phyloP scores from a whole-genome alignment of 2,329 filamentous ascomycete species.

The Chaetothyriales sp. region DNA sequence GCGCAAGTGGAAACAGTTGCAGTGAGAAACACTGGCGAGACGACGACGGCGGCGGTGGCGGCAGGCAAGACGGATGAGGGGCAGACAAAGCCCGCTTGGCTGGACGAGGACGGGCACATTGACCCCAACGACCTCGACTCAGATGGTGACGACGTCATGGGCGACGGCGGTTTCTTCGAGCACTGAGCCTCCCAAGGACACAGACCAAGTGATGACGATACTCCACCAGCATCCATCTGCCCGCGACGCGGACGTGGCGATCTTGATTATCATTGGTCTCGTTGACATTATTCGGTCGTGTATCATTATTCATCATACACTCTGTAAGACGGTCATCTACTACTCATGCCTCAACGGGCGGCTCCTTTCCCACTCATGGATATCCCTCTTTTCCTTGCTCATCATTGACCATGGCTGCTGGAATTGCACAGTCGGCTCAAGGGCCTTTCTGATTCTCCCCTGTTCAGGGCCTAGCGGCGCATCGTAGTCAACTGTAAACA shows the following conservation, averaged over 20 bases:
- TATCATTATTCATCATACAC: background rate
- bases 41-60: constrained; percentile 5
- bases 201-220: background rate
- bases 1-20: constrained; percentile 6
- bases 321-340: background rate
- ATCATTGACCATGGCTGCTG: constrained; percentile 4
- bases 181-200: constrained; percentile 1
- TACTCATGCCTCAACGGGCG: background rate
- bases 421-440: constrained; percentile 7
- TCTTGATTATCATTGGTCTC: background rate
- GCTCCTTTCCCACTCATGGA: background rate
- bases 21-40: constrained; percentile 4
- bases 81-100: constrained; percentile 7
- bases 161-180: constrained; percentile 30
- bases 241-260: no score
- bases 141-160: constrained; percentile 2
- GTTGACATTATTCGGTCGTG: background rate
- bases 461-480: constrained; percentile 25
- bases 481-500: constrained; percentile 40
- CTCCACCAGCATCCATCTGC: no score
- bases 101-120: constrained; percentile 9
- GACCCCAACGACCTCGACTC: constrained; percentile 10
- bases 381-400: constrained; percentile 7
- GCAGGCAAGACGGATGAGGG: constrained; percentile 3
- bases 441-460: constrained; percentile 2